Base-by-base conservation (phyloP, 2,329 filamentous ascomycete genomes). In the Colletotrichum agaves region DNA sequence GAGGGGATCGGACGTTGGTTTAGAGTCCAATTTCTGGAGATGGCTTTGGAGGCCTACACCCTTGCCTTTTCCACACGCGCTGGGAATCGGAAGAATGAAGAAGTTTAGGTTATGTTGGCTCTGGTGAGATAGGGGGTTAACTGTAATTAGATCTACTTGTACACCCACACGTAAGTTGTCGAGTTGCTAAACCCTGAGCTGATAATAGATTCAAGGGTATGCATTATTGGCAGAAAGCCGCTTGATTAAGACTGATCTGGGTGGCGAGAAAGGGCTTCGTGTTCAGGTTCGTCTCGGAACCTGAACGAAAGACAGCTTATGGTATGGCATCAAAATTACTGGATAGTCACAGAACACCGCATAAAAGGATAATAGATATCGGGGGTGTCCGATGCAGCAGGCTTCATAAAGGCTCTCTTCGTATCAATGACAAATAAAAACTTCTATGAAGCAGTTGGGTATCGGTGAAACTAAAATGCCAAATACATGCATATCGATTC, bases 1-100 rank as follows among this genome's bases (percentile, higher is more conserved):
- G 83, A 82, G 67, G 77, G 80, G 58, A 74, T 82, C 52, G 81
- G 66, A 60, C 11, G 79, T 62, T 56, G 67, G 55, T 73, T 72
- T 10, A 63, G 69, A 4, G 64, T 72, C 0, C 71, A 73, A 31
- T 72, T 73, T 27, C 53, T 74, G 1, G 69, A 74, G 49, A 64
- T 71, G 61, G 69, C 68, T 0, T 59, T 74, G 6, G 56, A 65
- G 15, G 56, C 71, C 0, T 74, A 73, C 49, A 69, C 70, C 2
- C 67, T 73, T 37, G 72, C 72, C 5, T 27, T 74, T 3, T 74
- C 73, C 44, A 73, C 72, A 2, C 53, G 72, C 6, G 68, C 55
- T 23, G 72, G 72, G 2, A 59, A 69, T 3, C 73, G 72, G 71
- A 69, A 55, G 6, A 71, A 69, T 44, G 71, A 74, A 6, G 70